Percentiles rank a stretch among this genome's conserved stretches.
Conservation (phyloP, 202 grass and related monocot genomes). For the Miscanthus sacchariflorus region DNA sequence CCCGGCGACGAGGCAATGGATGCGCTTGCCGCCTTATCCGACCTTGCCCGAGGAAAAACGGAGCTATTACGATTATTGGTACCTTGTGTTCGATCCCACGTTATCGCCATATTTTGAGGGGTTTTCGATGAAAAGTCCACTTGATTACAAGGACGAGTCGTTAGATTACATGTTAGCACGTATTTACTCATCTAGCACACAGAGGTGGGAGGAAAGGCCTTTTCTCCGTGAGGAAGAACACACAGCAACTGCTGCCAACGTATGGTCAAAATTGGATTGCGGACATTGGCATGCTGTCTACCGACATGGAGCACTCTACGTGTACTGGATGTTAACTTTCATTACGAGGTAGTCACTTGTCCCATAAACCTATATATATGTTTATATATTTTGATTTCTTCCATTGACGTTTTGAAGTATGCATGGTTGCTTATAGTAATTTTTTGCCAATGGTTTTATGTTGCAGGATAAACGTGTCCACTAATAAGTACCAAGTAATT, state of each 20-base stretch:
- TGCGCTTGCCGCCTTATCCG: background rate
- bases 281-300: background rate
- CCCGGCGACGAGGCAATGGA: background rate
- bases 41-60: background rate
- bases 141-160: background rate
- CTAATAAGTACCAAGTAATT: background rate
- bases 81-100: background rate
- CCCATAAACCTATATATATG: background rate
- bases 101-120: background rate
- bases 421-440: no score
- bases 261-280: no score
- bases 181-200: background rate
- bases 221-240: background rate
- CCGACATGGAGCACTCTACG: background rate
- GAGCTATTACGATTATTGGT: background rate
- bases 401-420: no score
- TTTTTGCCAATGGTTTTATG: background rate
- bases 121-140: background rate
- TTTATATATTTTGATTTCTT: no score
- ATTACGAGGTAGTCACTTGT: background rate
- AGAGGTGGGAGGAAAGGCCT: background rate
- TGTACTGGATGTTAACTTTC: background rate
- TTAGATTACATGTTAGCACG: background rate
- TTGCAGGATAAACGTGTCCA: background rate
- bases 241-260: rapidly evolving